Percentiles rank a stretch among this genome's conserved stretches.
Evolutionary conservation across 148 eudicot genomes (phyloP).

Genomic region (Chenopodium album): DNA sequence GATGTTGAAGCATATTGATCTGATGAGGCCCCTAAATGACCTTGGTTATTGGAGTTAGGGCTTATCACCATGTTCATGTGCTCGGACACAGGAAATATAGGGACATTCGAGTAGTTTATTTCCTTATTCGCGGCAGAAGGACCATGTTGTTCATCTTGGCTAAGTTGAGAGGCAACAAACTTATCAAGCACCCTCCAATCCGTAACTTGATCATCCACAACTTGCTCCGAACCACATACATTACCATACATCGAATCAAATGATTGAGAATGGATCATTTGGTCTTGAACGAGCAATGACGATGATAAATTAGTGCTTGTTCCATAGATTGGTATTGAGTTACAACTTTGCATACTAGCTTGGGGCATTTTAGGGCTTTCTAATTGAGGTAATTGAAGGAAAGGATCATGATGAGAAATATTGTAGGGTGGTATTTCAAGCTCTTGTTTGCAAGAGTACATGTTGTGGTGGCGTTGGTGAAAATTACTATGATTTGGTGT

Average conservation of each 20-base stretch:
- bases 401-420: slow-evolving; percentile 44
- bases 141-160: slow-evolving; percentile 46
- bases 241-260: slow-evolving; percentile 29
- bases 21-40: slow-evolving; percentile 24
- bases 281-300: slow-evolving; percentile 27
- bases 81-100: slow-evolving; percentile 41
- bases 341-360: slow-evolving; percentile 17
- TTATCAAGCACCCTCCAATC: slow-evolving; percentile 85
- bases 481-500: slow-evolving; percentile 27
- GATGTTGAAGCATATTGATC: slow-evolving; percentile 47
- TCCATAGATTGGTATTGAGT: slow-evolving; percentile 33
- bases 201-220: slow-evolving; percentile 47
- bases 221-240: slow-evolving; percentile 27
- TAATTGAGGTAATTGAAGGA: slow-evolving; percentile 63
- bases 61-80: slow-evolving; percentile 40
- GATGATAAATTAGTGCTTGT: slow-evolving; percentile 20
- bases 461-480: slow-evolving; percentile 24
- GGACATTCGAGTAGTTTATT: slow-evolving; percentile 29
- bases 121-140: slow-evolving; percentile 29
- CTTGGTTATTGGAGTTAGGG: slow-evolving; percentile 40
- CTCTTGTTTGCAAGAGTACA: slow-evolving; percentile 59
- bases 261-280: slow-evolving; percentile 29
- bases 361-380: slow-evolving; percentile 60
- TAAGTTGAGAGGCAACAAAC: slow-evolving; percentile 81
- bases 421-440: slow-evolving; percentile 46